A percentile compares a stretch with the other conserved stretches of the same genome.
Conservation (phyloP, 192 early-diverging fungal genomes). For the Pilobolus umbonatus region DNA sequence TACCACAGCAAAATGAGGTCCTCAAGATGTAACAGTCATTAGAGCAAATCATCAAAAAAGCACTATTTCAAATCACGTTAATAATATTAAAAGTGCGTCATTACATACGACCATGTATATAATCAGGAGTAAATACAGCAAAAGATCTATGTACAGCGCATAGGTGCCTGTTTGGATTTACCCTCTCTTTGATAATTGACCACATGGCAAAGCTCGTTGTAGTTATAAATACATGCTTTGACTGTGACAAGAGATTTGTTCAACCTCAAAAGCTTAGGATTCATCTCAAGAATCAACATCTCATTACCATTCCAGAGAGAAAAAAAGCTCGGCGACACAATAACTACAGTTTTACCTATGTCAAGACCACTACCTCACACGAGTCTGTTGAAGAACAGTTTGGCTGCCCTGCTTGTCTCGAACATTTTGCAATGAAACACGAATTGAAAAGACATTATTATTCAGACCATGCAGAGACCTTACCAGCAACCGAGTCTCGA, state of each 20-base stretch:
- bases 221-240: conserved; percentile 2
- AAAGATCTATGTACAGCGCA: no score
- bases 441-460: conserved; percentile 14
- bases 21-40: no score
- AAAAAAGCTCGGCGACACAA: conserved; percentile 1
- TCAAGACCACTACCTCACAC: conserved; percentile 5
- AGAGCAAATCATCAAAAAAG: no score
- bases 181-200: no score
- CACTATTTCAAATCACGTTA: no score
- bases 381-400: conserved; percentile 12
- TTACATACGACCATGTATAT: no score
- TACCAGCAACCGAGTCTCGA: background rate
- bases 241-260: background rate
- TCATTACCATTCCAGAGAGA: conserved; percentile 7
- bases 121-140: no score
- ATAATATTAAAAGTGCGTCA: no score
- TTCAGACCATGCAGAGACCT: background rate
- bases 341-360: background rate
- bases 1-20: no score
- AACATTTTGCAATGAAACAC: conserved; percentile 2
- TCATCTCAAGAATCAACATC: background rate
- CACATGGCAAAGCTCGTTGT: conserved; percentile 3
- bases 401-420: conserved; percentile 15
- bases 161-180: no score
- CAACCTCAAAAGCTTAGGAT: background rate